These are phyloP conservation scores for Orbilia ellipsospora DNA, from an alignment of 2,329 filamentous ascomycete genomes.

Conservation along the genomic window DNA sequence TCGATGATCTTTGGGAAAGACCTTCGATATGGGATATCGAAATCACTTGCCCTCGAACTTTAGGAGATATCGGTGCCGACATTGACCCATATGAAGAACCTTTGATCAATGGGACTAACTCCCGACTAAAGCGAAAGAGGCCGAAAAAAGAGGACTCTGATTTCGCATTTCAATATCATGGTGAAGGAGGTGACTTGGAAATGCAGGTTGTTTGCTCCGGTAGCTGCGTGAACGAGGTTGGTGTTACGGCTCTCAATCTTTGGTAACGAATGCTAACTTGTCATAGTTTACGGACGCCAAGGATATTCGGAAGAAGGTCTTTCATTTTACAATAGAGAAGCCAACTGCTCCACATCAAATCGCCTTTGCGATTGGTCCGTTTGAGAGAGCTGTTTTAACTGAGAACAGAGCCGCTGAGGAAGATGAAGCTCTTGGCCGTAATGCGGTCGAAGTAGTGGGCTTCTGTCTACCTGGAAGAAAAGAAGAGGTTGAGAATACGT, in stretches of 20 bases:
- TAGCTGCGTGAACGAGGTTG: slow-evolving; percentile 81
- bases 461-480: slow-evolving; percentile 88
- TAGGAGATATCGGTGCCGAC: slow-evolving; percentile 73
- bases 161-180: slow-evolving; percentile 66
- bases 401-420: slow-evolving; percentile 90
- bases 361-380: slow-evolving; percentile 92
- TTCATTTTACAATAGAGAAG: slow-evolving; percentile 81
- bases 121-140: slow-evolving; percentile 59
- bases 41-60: slow-evolving; percentile 83
- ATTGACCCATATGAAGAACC: slow-evolving; percentile 54
- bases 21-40: slow-evolving; percentile 85
- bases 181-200: slow-evolving; percentile 87
- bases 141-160: slow-evolving; percentile 59
- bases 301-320: slow-evolving; percentile 85
- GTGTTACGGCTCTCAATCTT: slow-evolving; percentile 25
- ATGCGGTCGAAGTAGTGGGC: slow-evolving; percentile 86
- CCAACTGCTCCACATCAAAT: slow-evolving; percentile 87
- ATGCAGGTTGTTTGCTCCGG: slow-evolving; percentile 92
- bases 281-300: slow-evolving; percentile 73
- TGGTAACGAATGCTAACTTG: slow-evolving; percentile 11
- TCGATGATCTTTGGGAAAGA: slow-evolving; percentile 83
- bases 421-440: slow-evolving; percentile 87
- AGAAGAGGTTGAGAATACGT: slow-evolving; percentile 86
- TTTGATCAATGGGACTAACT: slow-evolving; percentile 43
- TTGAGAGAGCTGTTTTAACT: slow-evolving; percentile 89